Evolutionary conservation across 177 flowering plant genomes (phyloP).

Genomic region (Vitis hybrid): DNA sequence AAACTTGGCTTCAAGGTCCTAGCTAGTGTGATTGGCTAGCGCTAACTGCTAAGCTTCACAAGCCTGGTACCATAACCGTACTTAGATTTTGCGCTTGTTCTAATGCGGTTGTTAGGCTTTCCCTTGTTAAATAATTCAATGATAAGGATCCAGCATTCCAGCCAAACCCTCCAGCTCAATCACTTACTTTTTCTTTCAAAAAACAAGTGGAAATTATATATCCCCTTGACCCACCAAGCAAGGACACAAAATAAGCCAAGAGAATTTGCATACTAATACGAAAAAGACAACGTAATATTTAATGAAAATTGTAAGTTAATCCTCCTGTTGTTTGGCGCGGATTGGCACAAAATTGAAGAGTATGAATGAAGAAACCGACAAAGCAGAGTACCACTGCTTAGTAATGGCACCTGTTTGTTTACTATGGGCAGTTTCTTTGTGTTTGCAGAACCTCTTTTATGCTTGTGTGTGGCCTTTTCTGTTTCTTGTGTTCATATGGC

Average conservation of each 20-base stretch:
- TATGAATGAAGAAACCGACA: constrained; percentile 16
- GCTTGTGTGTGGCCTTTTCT: constrained; percentile 10
- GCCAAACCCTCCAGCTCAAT: constrained; percentile 7
- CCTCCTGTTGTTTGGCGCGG: neutral
- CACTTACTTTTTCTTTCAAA: neutral
- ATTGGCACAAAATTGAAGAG: neutral
- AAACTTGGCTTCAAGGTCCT: too few relatives aligned
- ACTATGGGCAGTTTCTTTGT: constrained; percentile 6
- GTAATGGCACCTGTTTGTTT: constrained; percentile 9
- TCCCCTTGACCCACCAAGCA: neutral
- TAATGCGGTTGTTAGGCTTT: constrained; percentile 2
- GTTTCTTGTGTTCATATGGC: constrained; percentile 1
- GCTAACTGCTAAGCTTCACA: too few relatives aligned
- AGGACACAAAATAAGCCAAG: neutral
- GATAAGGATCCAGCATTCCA: constrained; percentile 7
- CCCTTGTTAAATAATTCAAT: neutral
- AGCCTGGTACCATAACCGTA: too few relatives aligned
- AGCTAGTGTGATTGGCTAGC: too few relatives aligned
- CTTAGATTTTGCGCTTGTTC: neutral
- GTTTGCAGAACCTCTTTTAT: neutral
- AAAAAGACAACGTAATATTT: neutral
- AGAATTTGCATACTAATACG: neutral
- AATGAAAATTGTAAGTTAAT: neutral
- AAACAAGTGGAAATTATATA: neutral
- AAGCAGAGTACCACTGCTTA: neutral